phyloP scores from a whole-genome alignment of 75 land plant species.

The Cunninghamia lanceolata region DNA sequence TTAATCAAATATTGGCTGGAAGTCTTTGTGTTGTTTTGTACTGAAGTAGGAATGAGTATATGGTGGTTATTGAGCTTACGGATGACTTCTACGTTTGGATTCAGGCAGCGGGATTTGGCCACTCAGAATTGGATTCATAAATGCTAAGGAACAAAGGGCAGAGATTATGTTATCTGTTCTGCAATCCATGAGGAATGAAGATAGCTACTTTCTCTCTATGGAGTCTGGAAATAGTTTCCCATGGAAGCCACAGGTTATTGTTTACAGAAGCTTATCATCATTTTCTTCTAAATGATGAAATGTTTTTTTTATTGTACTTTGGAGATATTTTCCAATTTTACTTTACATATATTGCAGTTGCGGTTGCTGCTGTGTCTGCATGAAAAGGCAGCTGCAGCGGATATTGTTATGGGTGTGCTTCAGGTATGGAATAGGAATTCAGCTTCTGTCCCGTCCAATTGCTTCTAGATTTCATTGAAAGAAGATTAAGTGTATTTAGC shows the following conservation, averaged over 20 bases:
- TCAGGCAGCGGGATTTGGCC: slow-evolving; percentile 49
- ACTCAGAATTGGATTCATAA: slow-evolving; percentile 43
- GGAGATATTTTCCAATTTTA: slow-evolving; percentile 8
- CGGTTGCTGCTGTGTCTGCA: slow-evolving; percentile 54
- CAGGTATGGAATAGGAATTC: slow-evolving; percentile 34
- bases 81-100: not conserved
- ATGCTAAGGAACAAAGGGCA: slow-evolving; percentile 19
- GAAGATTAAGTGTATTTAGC: not conserved
- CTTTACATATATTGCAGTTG: slow-evolving; percentile 16
- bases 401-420: slow-evolving; percentile 53
- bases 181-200: slow-evolving; percentile 25
- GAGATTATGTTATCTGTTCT: slow-evolving; percentile 30
- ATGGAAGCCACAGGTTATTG: not conserved
- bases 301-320: not conserved
- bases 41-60: slow-evolving; percentile 3
- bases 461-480: not conserved
- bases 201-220: slow-evolving; percentile 49
- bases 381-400: slow-evolving; percentile 42
- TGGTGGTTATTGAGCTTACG: slow-evolving; percentile 8
- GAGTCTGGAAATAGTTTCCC: slow-evolving; percentile 21
- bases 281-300: not conserved
- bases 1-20: not conserved
- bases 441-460: not conserved
- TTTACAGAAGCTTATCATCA: not conserved
- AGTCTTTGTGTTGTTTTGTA: not conserved